These are phyloP conservation scores for Trichoderma semiorbis DNA, from an alignment of 2,329 filamentous ascomycete species.

Conservation along the genomic window DNA sequence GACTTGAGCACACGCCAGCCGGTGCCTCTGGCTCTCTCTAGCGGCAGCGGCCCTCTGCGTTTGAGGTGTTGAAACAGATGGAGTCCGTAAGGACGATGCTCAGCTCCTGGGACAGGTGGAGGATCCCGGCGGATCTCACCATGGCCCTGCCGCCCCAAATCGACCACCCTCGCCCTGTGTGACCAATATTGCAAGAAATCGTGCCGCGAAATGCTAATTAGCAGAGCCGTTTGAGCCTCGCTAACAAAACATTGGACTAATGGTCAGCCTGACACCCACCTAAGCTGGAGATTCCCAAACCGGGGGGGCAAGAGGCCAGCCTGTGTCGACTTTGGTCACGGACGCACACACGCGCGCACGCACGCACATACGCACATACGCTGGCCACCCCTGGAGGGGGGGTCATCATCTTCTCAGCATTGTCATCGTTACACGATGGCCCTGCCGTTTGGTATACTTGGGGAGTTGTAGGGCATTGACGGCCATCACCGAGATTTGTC, in stretches of 20 bases:
- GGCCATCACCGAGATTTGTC: constrained; percentile 2
- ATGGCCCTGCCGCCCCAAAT: not conserved
- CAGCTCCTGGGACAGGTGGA: not conserved
- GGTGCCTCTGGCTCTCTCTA: constrained; percentile 8
- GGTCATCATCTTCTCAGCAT: constrained; percentile 7
- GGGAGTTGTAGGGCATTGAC: not conserved
- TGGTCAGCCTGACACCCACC: not conserved
- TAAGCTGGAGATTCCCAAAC: constrained; percentile 5
- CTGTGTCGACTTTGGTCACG: not conserved
- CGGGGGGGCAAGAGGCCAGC: not conserved
- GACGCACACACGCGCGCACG: constrained; percentile 1
- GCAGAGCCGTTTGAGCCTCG: not conserved
- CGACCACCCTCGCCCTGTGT: not conserved
- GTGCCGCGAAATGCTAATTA: not conserved
- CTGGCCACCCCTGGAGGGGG: constrained; percentile 7
- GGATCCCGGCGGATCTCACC: constrained; percentile 4
- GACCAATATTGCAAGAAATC: not conserved
- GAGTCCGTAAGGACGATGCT: not conserved
- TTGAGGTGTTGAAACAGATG: constrained; percentile 9
- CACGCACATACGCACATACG: not conserved
- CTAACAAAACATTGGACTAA: not conserved
- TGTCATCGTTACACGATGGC: constrained; percentile 8
- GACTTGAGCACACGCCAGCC: constrained; percentile 1
- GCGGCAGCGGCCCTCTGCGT: constrained; percentile 12
- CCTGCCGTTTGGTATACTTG: constrained; percentile 4